These are phyloP conservation scores for Colletotrichum noveboracense DNA, from an alignment of 2,329 filamentous ascomycete genomes.

Conservation along the genomic window DNA sequence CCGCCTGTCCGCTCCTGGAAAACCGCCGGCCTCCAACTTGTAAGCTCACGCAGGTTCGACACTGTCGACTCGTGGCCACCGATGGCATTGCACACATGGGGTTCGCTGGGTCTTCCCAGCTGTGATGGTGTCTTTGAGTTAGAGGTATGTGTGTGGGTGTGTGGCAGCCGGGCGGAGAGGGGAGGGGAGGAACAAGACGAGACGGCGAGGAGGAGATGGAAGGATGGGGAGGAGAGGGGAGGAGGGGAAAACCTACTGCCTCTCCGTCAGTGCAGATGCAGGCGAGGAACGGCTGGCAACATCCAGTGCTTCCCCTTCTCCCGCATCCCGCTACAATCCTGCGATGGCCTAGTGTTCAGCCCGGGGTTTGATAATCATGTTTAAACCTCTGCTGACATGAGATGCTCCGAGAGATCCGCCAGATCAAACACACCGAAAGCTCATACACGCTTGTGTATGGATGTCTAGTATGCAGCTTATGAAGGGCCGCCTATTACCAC, in stretches of 20 bases:
- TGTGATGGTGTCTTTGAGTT: not conserved
- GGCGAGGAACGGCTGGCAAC: not conserved
- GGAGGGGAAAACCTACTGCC: not conserved
- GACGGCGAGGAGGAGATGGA: not conserved
- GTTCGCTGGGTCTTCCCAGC: not conserved
- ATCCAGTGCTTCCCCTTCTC: not conserved
- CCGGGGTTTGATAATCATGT: not conserved
- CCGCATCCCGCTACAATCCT: not conserved
- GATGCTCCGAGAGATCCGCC: constrained; percentile 3
- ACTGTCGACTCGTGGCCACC: not conserved
- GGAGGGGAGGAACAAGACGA: not conserved
- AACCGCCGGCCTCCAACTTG: not conserved
- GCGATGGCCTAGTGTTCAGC: not conserved
- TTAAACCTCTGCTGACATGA: not conserved
- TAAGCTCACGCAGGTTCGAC: not conserved
- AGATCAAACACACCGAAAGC: not conserved
- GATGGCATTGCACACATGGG: not conserved
- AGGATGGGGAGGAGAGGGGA: not conserved
- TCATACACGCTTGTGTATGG: not conserved
- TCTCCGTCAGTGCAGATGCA: not conserved
- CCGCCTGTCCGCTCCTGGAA: not conserved
- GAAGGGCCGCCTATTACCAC: not conserved
- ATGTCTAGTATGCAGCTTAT: not conserved
- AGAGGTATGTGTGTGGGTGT: not conserved
- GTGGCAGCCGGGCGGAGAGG: constrained; percentile 6